phyloP scores from a whole-genome alignment of 176 grass and related monocot species.

The Alopecurus myosuroides region DNA sequence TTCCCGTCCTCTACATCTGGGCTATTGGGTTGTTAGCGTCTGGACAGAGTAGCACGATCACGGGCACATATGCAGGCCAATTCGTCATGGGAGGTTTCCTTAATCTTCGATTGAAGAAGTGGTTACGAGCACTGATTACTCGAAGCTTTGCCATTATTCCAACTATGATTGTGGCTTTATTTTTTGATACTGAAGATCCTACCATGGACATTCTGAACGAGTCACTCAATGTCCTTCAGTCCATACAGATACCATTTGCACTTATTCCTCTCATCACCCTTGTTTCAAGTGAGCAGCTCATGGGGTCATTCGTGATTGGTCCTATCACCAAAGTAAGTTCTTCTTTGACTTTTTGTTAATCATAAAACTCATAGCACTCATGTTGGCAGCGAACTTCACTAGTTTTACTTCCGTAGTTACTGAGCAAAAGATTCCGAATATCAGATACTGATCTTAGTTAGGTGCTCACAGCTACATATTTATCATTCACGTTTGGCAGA shows the following conservation, averaged over 20 bases:
- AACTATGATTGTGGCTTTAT: constrained; percentile 84
- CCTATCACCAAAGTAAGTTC: constrained; percentile 77
- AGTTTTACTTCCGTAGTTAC: not conserved
- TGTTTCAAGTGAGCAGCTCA: constrained; percentile 89
- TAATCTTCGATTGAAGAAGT: constrained; percentile 95
- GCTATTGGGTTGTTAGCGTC: constrained; percentile 85
- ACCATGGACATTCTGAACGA: constrained; percentile 92
- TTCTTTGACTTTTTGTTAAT: constrained; percentile 6
- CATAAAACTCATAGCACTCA: not conserved
- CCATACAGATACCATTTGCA: constrained; percentile 96
- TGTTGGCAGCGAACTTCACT: not conserved
- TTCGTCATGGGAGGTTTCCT: constrained; percentile 95
- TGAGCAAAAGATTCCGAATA: not conserved
- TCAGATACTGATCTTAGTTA: not conserved
- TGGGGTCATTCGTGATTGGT: constrained; percentile 79
- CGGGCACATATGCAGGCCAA: constrained; percentile 89
- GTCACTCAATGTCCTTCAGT: constrained; percentile 94
- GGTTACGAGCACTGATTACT: constrained; percentile 78
- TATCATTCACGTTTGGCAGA: not conserved
- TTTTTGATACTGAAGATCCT: constrained; percentile 89
- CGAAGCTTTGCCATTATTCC: constrained; percentile 88
- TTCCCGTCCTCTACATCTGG: constrained; percentile 95
- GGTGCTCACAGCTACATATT: not conserved
- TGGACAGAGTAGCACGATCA: constrained; percentile 92
- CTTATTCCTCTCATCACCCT: constrained; percentile 87